Conservation (phyloP, 345 rosid species). For the Salix koriyanagi region DNA sequence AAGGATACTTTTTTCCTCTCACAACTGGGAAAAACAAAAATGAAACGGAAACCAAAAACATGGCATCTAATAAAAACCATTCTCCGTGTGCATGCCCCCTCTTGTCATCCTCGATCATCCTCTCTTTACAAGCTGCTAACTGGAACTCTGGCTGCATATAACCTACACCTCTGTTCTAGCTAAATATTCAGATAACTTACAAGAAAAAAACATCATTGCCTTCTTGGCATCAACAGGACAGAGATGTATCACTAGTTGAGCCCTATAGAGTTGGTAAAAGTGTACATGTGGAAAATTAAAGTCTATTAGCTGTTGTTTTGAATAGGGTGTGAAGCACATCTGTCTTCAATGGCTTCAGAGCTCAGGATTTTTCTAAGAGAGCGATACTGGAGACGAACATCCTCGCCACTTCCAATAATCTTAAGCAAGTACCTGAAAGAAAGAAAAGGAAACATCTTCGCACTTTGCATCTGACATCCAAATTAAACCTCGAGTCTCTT, state of each 20-base stretch:
- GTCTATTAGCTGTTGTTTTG: constrained; percentile 51
- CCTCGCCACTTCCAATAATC: constrained; percentile 76
- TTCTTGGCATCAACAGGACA: not conserved
- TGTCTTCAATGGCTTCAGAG: constrained; percentile 41
- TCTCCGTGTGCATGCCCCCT: not conserved
- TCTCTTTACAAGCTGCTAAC: constrained; percentile 24
- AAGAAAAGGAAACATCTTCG: not conserved
- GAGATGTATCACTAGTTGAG: not conserved
- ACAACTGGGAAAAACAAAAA: not conserved
- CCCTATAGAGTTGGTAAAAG: constrained; percentile 2
- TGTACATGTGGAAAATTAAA: not conserved
- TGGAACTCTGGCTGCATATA: not conserved
- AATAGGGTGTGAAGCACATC: constrained; percentile 44
- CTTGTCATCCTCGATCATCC: not conserved
- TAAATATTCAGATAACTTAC: constrained; percentile 14
- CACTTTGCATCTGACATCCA: not conserved
- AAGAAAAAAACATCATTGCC: constrained; percentile 4
- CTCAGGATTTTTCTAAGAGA: constrained; percentile 63
- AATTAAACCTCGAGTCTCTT: not conserved
- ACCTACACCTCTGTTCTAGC: constrained; percentile 15
- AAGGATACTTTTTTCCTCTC: not conserved
- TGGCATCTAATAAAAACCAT: not conserved
- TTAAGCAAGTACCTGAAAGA: constrained; percentile 72
- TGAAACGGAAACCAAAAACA: not conserved
- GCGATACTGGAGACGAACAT: constrained; percentile 86